Evolutionary conservation across 23 red algal species (phyloP), one percentile per base, ranked within the genome.

Genomic region (Agarophyton chilense): DNA sequence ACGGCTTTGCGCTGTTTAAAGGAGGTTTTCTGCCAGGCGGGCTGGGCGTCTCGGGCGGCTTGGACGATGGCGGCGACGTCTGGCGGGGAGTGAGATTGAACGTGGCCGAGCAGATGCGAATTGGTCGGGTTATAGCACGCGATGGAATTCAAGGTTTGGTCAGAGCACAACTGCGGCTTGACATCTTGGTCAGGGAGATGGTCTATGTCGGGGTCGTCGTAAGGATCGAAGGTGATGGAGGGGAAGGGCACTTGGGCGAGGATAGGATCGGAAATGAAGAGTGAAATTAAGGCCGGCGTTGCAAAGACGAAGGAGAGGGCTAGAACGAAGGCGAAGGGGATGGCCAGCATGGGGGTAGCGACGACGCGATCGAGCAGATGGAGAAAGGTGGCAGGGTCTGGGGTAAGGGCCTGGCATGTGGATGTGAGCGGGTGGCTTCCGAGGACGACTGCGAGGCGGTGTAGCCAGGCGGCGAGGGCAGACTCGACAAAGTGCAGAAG

Each of bases 1-100:
- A 94, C 81, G n/a, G 38, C 29, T 39, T 56, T 73, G 4, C 92
- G 92, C 51, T 89, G 84, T 1, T 78, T 63, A 55, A 94, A 94
- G 21, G 84, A 80, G 34, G 92, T 88, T 1, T 41, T 33, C 55
- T 60, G 82, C 91, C 91, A 94, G 44, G 52, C 28, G 9, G 33
- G 63, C 74, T 94, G 92, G 9, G 83, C 92, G 21, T 34, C 83
- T 25, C 92, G 73, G 1, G 92, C 92, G 52, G 45, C 58, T 21
- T 38, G 19, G 11, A 94, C 70, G 22, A 49, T 17, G 26, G 39
- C 19, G 68, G 35, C 24, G 56, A 94, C 92, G 49, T 28, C 70
- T 21, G 50, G 71, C 19, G 78, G 58, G 19, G 72, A 31, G 43
- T 82, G 75, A 9, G 42, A 17, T 33, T 64, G 73, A 22, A 88